Evolutionary conservation across 176 grass and related monocot species (phyloP).

Genomic region (barley (Hordeum vulgare)): DNA sequence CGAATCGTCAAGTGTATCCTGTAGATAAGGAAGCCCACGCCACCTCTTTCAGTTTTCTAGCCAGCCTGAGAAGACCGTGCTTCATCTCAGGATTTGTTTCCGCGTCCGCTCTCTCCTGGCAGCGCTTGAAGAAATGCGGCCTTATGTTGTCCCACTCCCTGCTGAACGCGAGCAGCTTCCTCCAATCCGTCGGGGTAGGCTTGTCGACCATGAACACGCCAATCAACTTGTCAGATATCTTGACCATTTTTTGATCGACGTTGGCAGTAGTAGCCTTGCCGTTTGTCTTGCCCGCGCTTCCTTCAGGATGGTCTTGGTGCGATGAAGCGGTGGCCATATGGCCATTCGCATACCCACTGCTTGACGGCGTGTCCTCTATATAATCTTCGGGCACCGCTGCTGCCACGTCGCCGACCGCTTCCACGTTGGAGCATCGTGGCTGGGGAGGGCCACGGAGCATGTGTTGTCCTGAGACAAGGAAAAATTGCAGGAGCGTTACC

Average conservation of each 20-base stretch:
- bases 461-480: slow-evolving; percentile 36
- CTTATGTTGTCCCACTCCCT: slow-evolving; percentile 65
- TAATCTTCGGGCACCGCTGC: slow-evolving; percentile 18
- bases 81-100: slow-evolving; percentile 74
- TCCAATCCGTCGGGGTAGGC: slow-evolving; percentile 69
- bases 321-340: neutral
- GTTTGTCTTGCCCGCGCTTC: slow-evolving; percentile 2
- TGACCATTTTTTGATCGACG: slow-evolving; percentile 40
- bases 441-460: slow-evolving; percentile 12
- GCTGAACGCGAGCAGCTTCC: slow-evolving; percentile 81
- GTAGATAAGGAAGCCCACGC: neutral
- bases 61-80: slow-evolving; percentile 68
- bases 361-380: slow-evolving; percentile 36
- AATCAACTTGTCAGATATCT: slow-evolving; percentile 79
- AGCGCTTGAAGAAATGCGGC: slow-evolving; percentile 68
- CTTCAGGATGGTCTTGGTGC: neutral
- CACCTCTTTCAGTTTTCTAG: slow-evolving; percentile 92
- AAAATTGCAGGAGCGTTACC: neutral
- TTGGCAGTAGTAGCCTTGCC: slow-evolving; percentile 3
- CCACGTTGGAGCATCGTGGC: slow-evolving; percentile 22
- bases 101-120: slow-evolving; percentile 65
- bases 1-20: neutral
- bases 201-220: slow-evolving; percentile 86
- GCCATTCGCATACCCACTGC: slow-evolving; percentile 14
- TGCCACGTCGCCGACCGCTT: slow-evolving; percentile 38